Percentiles rank a stretch among this genome's conserved stretches.
phyloP scores from a whole-genome alignment of 2,329 filamentous ascomycete genomes.

The Chrysoporthe cubensis region DNA sequence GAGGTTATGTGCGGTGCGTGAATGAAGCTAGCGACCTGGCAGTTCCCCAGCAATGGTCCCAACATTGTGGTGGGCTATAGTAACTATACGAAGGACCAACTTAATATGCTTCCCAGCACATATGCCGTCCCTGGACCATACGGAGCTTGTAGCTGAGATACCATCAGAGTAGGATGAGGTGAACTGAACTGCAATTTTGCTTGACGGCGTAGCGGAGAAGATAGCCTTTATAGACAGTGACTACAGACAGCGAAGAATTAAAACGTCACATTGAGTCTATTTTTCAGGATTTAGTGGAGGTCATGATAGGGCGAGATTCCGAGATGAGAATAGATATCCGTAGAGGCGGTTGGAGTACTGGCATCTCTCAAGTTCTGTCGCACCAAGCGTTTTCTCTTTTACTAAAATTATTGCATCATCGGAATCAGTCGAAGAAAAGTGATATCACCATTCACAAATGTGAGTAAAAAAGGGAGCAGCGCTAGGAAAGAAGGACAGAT shows the following conservation, averaged over 20 bases:
- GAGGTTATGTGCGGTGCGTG: background rate
- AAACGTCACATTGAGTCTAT: background rate
- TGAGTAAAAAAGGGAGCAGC: conserved; percentile 29
- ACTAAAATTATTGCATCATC: background rate
- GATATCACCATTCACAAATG: conserved; percentile 28
- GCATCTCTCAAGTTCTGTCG: conserved; percentile 35
- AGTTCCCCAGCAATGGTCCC: conserved; percentile 2
- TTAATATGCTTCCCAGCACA: background rate
- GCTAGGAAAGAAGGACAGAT: conserved; percentile 26
- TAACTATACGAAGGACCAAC: background rate
- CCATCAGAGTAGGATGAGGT: no score
- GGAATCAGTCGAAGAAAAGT: conserved; percentile 3
- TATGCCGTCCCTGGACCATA: background rate
- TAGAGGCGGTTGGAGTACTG: background rate
- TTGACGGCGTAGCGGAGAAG: background rate
- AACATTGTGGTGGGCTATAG: conserved; percentile 1
- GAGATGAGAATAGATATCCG: background rate
- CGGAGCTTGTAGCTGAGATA: background rate
- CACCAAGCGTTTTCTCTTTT: background rate
- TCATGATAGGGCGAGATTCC: background rate
- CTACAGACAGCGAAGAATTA: background rate
- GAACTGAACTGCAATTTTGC: background rate
- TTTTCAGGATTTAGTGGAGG: background rate
- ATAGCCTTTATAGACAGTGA: background rate
- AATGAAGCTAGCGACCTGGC: background rate